Evolutionary conservation across 2,329 filamentous ascomycete genomes (phyloP), one percentile per base, ranked within the genome.

Genomic region (Alternaria sp.): DNA sequence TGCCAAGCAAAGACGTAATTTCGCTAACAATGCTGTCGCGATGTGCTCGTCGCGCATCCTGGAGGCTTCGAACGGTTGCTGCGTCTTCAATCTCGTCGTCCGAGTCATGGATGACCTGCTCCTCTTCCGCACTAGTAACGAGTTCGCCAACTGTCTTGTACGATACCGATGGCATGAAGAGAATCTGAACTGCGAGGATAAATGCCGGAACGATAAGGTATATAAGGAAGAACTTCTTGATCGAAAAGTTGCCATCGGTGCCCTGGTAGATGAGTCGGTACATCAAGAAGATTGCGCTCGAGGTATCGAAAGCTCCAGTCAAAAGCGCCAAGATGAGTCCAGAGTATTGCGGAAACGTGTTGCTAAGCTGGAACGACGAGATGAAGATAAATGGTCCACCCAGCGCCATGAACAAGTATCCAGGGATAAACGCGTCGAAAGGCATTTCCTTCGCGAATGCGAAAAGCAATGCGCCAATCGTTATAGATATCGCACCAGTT

Each of bases 1-100:
- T 87, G 20, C 92, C 92, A 0, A 97, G 84, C 2, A 97, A 85
- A 47, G 88, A 86, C 44, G 92, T 90, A 63, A 96, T 91, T 66
- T 94, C 90, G 33, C 87, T 87, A 25, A 90, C 87, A 46, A 92
- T 85, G 46, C 83, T 86, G 64, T 90, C 87, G 46, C 87, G 87
- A 45, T 87, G 88, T 41, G 86, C 82, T 15, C 87, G 86, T 58
- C 88, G 86, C 63, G 89, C 82, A 8, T 86, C 82, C 9, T 84
- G 84, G 6, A 83, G 80, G 25, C 82, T 82, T 12, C 81, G 80
- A 3, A 87, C 74, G 45, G 86, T 83, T 0, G 71, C 70, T 15
- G 79, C 77, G 41, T 88, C 84, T 3, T 80, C 79, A 14, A 87
- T 83, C 0, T 86, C 84, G 12, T 86, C 82, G 59, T 90, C 88